A percentile compares a stretch with the other conserved stretches of the same genome.
Evolutionary conservation across 768 basidiomycete genomes (phyloP).

Genomic region (Peribolospora baueri): DNA sequence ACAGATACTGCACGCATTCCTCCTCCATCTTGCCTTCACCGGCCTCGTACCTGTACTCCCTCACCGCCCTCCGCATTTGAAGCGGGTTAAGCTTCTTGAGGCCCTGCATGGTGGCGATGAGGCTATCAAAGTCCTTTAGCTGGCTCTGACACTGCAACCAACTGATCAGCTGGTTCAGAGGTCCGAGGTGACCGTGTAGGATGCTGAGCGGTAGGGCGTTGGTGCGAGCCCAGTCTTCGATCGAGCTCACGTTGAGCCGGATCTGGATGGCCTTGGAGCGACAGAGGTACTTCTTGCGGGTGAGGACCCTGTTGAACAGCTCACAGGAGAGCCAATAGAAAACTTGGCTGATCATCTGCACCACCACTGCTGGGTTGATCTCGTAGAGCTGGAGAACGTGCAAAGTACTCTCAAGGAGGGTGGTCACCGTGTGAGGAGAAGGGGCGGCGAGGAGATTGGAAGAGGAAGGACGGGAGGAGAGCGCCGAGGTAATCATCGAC

Average conservation of each 20-base stretch:
- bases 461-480: not conserved
- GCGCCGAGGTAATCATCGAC: not conserved
- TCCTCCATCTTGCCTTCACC: constrained; percentile 80
- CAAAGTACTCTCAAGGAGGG: constrained; percentile 64
- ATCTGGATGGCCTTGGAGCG: constrained; percentile 77
- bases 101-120: constrained; percentile 71
- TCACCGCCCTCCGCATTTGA: constrained; percentile 84
- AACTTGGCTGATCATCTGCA: constrained; percentile 90
- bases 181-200: constrained; percentile 45
- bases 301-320: constrained; percentile 24
- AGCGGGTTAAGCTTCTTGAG: constrained; percentile 73
- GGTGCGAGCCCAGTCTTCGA: constrained; percentile 79
- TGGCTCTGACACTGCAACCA: constrained; percentile 78
- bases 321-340: constrained; percentile 88
- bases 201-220: constrained; percentile 59
- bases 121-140: constrained; percentile 59
- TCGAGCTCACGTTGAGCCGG: constrained; percentile 50
- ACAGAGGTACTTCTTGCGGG: constrained; percentile 73
- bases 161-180: constrained; percentile 54
- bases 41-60: constrained; percentile 68
- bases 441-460: constrained; percentile 4
- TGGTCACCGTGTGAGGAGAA: constrained; percentile 34
- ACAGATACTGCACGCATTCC: constrained; percentile 81
- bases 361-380: constrained; percentile 59
- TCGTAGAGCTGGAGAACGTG: constrained; percentile 61